Evolutionary conservation across 805 yeast species (phyloP).

Genomic region (Wickerhamiella sergipiensis): DNA sequence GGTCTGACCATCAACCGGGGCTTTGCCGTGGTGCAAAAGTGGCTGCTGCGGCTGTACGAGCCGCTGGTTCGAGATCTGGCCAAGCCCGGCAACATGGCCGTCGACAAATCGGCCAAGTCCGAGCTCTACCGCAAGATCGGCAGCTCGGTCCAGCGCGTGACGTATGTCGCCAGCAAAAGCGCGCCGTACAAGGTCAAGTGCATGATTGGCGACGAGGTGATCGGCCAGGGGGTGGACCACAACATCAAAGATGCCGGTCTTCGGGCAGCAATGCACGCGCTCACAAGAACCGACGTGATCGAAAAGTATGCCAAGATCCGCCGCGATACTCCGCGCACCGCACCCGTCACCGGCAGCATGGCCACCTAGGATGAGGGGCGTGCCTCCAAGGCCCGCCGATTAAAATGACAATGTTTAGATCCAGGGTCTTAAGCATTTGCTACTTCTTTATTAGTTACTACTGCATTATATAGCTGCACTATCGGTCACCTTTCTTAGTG

Average conservation of each 20-base stretch:
- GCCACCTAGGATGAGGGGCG: not conserved
- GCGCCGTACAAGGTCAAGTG: constrained; percentile 54
- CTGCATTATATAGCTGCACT: too few relatives aligned
- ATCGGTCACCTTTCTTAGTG: too few relatives aligned
- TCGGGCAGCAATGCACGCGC: constrained; percentile 73
- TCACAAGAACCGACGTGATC: constrained; percentile 41
- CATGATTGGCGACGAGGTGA: constrained; percentile 42
- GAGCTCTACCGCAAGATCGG: constrained; percentile 63
- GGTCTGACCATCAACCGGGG: constrained; percentile 37
- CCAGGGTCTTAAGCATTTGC: not conserved
- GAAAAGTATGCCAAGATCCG: constrained; percentile 52
- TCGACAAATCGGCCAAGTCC: constrained; percentile 58
- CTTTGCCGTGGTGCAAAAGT: constrained; percentile 17
- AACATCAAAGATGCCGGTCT: constrained; percentile 66
- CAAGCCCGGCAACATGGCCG: constrained; percentile 23
- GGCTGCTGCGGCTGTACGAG: constrained; percentile 23
- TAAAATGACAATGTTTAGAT: not conserved
- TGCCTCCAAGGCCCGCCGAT: not conserved
- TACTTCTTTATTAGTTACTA: not conserved
- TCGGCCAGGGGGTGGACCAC: constrained; percentile 63
- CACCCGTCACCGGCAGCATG: constrained; percentile 8
- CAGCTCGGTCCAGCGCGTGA: constrained; percentile 49
- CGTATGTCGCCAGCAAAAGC: constrained; percentile 37
- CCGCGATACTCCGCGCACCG: constrained; percentile 21
- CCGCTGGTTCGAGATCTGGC: constrained; percentile 26